A percentile compares a stretch with the other conserved stretches of the same genome.
Conservation (phyloP, 441 rosid species). For the Adansonia grandidieri region DNA sequence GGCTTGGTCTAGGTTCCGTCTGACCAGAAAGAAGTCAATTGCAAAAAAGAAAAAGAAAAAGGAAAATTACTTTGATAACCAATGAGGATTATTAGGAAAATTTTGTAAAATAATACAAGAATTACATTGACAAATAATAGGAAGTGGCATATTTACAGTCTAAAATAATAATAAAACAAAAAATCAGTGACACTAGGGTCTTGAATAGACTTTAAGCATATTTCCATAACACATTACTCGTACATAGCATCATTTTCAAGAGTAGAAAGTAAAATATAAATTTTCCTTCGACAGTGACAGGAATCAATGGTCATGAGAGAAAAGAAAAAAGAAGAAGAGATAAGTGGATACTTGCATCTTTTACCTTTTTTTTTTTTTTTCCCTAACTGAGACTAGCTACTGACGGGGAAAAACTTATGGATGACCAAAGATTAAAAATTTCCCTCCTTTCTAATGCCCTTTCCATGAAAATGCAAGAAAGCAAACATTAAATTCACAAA, state of each 20-base stretch:
- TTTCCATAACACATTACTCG: not conserved
- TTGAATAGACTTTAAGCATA: not conserved
- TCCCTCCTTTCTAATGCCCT: not conserved
- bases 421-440: not conserved
- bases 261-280: not conserved
- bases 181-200: not conserved
- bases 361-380: too few species aligned
- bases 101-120: not conserved
- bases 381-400: not conserved
- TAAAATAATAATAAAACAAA: not conserved
- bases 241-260: not conserved
- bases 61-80: not conserved
- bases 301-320: not conserved
- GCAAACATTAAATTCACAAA: too few species aligned
- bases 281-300: not conserved
- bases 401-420: not conserved
- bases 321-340: not conserved
- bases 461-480: not conserved
- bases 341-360: not conserved
- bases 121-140: not conserved
- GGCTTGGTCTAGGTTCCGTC: constrained; percentile 97
- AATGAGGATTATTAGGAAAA: not conserved
- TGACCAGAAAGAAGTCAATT: constrained; percentile 58
- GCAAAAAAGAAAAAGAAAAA: not conserved
- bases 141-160: not conserved